Evolutionary conservation across 495 filamentous ascomycete genomes (phyloP).

Genomic region (Neurospora sp.): DNA sequence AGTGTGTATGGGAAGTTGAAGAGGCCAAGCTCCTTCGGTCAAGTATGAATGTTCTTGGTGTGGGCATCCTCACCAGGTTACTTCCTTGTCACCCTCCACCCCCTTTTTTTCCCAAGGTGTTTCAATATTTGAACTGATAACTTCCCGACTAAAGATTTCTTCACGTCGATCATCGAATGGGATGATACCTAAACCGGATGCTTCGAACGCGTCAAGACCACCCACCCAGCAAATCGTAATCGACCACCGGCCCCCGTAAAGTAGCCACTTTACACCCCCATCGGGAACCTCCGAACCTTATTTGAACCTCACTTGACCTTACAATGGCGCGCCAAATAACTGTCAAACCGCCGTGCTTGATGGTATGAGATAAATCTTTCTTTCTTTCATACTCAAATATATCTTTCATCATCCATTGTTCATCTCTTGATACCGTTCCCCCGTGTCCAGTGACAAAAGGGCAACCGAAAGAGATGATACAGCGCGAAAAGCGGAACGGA

Average conservation of each 20-base stretch:
- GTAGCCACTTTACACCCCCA: neutral
- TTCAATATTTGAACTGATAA: neutral
- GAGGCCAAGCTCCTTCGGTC: neutral
- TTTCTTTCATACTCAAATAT: neutral
- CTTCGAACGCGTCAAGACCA: neutral
- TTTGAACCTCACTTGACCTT: neutral
- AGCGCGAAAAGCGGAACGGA: neutral
- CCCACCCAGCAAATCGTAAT: neutral
- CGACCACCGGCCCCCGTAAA: neutral
- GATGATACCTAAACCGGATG: neutral
- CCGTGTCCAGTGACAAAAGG: neutral
- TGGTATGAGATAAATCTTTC: neutral
- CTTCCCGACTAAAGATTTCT: neutral
- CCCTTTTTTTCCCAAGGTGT: neutral
- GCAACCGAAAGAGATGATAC: neutral
- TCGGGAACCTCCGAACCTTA: neutral
- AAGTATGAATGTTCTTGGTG: neutral
- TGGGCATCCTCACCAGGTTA: neutral
- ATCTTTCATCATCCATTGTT: neutral
- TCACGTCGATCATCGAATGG: neutral
- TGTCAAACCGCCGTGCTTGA: neutral
- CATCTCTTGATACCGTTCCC: neutral
- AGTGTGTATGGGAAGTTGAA: neutral
- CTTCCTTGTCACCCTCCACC: neutral
- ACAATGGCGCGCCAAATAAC: neutral